Base-by-base conservation (phyloP, 106 monocot genomes). In the Platanthera zijinensis region DNA sequence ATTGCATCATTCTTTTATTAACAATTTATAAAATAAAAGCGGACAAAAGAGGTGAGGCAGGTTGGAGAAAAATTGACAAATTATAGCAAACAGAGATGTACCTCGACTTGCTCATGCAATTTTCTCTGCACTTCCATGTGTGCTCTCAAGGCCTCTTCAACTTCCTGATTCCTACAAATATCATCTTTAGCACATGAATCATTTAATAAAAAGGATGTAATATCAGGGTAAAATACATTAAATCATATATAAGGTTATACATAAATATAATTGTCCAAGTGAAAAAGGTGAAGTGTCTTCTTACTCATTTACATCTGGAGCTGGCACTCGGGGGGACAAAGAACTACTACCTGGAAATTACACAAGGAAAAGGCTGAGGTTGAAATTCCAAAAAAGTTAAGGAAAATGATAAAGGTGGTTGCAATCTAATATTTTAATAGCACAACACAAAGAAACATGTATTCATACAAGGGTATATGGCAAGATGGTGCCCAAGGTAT, bases 21-120 rank as follows among this genome's bases (percentile, higher is more conserved):
- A 39, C 2, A 39, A 39, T 39, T 39, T 39, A 39, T 39, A 39
- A 39, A 39, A 39, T 39, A 39, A 39, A 39, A 39, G 39, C 25
- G 39, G 39, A 39, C 39, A 39, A 39, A 39, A 39, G 39, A 39
- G 39, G 39, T 39, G 39, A 39, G 66, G 7, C 8, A 39, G 32
- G 32, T 66, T 8, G 32, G 11, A 22, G 15, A 39, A 32, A 66
- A 10, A 30, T 3, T 66, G 25, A 66, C 12, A 66, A 66, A 51
- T 46, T 1, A 77, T 56, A 71, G 45, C 61, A 4, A 25, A n/a
- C 72, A 76, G 9, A 56, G 4, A 73, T 48, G 76, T 84, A 93
- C 96, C 96, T 96, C 96, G 3, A 96, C 85, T 91, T 96, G 96
- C 79, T 96, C 96, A 87, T 96, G 90, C 30, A 96, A 81, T 80